These are phyloP conservation scores for Pelargonium fulgidum DNA, from an alignment of 441 rosid genomes.

Conservation along the genomic window DNA sequence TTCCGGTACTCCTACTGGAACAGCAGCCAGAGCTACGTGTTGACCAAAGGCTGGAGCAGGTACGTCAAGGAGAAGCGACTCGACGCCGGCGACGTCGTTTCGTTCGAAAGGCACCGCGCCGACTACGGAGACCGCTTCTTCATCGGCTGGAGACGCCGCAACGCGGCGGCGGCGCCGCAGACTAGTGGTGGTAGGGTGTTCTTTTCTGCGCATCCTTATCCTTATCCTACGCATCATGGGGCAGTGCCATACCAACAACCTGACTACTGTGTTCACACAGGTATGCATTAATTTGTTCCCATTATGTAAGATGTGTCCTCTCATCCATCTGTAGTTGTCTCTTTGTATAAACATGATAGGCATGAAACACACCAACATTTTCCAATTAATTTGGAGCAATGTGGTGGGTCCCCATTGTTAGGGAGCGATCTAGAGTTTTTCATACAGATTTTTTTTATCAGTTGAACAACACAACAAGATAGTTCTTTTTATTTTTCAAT, in stretches of 20 bases:
- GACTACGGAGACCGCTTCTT: conserved; percentile 48
- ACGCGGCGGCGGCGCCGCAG: conserved; percentile 25
- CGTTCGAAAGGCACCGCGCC: conserved; percentile 60
- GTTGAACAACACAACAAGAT: too few species aligned
- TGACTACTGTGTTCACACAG: neutral
- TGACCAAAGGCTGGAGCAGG: conserved; percentile 95
- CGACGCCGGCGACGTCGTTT: conserved; percentile 79
- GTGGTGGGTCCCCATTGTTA: too few species aligned
- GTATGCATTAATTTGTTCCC: neutral
- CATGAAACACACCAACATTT: too few species aligned
- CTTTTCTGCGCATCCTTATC: conserved; percentile 21
- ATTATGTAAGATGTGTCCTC: neutral
- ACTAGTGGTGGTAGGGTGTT: conserved; percentile 16
- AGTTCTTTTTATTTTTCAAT: too few species aligned
- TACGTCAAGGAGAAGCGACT: conserved; percentile 91
- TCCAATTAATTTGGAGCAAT: too few species aligned
- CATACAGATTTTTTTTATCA: too few species aligned
- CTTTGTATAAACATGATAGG: too few species aligned
- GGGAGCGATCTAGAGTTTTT: too few species aligned
- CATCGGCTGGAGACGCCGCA: conserved; percentile 66
- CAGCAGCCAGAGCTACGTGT: conserved; percentile 89
- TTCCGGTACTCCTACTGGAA: conserved; percentile 97
- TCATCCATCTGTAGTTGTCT: neutral
- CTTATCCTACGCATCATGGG: conserved; percentile 35
- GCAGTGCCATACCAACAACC: conserved; percentile 37